Percentiles rank a stretch among this genome's conserved stretches.
These are phyloP conservation scores for Halenospora varia DNA, from an alignment of 495 filamentous ascomycete genomes.

Conservation along the genomic window DNA sequence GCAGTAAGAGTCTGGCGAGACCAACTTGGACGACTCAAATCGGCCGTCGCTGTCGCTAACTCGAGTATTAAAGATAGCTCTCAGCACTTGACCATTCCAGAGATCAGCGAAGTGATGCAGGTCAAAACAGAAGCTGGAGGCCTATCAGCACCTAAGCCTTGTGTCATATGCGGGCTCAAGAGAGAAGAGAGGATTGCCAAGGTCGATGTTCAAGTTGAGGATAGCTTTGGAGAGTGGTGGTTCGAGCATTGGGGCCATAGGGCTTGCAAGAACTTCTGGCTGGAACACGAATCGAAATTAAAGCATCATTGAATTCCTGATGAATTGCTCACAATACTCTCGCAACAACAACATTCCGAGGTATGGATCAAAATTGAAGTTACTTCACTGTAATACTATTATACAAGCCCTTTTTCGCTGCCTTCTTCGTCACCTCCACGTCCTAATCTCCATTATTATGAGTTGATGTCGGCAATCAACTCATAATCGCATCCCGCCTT, in stretches of 20 bases:
- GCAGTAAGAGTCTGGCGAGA: conserved; percentile 68
- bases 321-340: no score
- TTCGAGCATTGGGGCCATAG: conserved; percentile 82
- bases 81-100: conserved; percentile 53
- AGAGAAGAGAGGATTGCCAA: conserved; percentile 75
- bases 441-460: no score
- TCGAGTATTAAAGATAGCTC: conserved; percentile 26
- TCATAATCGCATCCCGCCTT: no score
- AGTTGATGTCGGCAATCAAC: no score
- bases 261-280: conserved; percentile 81
- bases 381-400: no score
- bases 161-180: conserved; percentile 83
- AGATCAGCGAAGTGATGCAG: conserved; percentile 58
- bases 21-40: conserved; percentile 57
- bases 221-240: conserved; percentile 97
- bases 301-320: conserved; percentile 60
- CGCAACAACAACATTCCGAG: no score
- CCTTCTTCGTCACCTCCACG: no score
- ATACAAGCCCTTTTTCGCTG: no score
- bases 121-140: conserved; percentile 62
- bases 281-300: conserved; percentile 61
- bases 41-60: conserved; percentile 52
- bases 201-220: conserved; percentile 73
- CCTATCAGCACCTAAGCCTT: conserved; percentile 68
- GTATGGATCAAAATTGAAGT: no score